Evolutionary conservation across 1,284 basidiomycete genomes (phyloP).

Genomic region (Apiotrichum veenhuisii): DNA sequence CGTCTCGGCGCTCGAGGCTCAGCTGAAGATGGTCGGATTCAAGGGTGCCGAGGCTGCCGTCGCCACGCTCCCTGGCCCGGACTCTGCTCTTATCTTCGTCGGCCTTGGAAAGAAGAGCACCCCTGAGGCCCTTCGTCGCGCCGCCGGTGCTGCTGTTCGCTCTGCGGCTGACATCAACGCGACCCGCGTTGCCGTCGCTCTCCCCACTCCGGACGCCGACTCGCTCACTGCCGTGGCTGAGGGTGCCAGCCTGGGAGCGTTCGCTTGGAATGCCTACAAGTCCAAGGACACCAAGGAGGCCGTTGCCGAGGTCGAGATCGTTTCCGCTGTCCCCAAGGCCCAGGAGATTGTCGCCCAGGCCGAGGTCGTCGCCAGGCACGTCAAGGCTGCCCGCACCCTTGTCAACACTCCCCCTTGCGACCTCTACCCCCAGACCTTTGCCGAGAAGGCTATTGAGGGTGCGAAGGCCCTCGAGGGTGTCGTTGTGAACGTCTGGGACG

Average conservation of each 20-base stretch:
- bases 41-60: constrained; percentile 5
- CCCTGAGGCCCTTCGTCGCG: constrained; percentile 15
- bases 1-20: not conserved
- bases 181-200: constrained; percentile 8
- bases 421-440: constrained; percentile 17
- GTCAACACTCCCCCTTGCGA: constrained; percentile 19
- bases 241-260: constrained; percentile 18
- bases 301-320: constrained; percentile 10
- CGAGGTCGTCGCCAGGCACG: constrained; percentile 15
- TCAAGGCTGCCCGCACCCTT: constrained; percentile 16
- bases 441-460: constrained; percentile 8
- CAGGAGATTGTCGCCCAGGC: constrained; percentile 8
- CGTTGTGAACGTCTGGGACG: constrained; percentile 17
- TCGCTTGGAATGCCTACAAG: constrained; percentile 21
- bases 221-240: constrained; percentile 14
- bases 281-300: constrained; percentile 12
- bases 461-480: constrained; percentile 9
- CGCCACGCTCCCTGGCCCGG: constrained; percentile 7
- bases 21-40: constrained; percentile 17
- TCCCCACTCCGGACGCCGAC: constrained; percentile 9
- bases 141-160: constrained; percentile 11
- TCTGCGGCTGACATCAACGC: constrained; percentile 8
- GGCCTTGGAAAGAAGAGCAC: constrained; percentile 14
- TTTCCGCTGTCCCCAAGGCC: not conserved
- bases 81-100: constrained; percentile 11